Base-by-base conservation (phyloP, 2,329 filamentous ascomycete genomes). In the Pseudonectria foliicola region DNA sequence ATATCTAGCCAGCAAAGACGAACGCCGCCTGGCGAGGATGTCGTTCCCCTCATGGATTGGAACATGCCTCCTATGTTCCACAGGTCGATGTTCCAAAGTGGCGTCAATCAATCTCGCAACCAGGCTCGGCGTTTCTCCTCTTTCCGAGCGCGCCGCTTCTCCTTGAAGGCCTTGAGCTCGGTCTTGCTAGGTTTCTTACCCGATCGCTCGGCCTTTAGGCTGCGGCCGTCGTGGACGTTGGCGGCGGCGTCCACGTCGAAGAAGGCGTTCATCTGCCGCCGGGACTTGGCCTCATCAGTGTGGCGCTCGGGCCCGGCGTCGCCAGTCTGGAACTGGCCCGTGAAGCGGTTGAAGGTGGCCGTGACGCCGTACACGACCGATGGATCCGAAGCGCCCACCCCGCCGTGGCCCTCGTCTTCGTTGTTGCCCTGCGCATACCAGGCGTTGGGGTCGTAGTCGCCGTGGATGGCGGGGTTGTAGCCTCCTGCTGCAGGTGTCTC, bases 221-320 rank as follows among this genome's bases (percentile, higher is more conserved):
- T 95, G 39, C 82, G 77, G 2, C 92, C 92, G 50, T 95, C 82
- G 54, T 98, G 89, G 38, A 77, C 77, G 55, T 94, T 95, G 4
- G 89, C 90, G 3, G 88, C 89, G 4, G 88, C 85, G 59, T 96
- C 89, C 28, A 95, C 89, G 56, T 98, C 90, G 59, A 96, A 98
- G 63, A 82, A 96, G 27, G 88, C 85, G 55, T 85, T 85, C 83
- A 96, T 84, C 65, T 96, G 92, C 29, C 92, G 73, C 33, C 71
- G 73, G 40, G 82, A 82, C 70, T 95, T 95, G 55, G 86, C 84
- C 55, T 93, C 87, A 53, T 95, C 88, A 48, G 79, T 83, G 66
- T 89, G 83, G 33, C 80, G 76, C 34, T 92, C 86, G 2, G 85
- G 77, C 3, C 74, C 80, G 44, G 80, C 67, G 10, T 77, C 73